phyloP scores from a whole-genome alignment of 495 filamentous ascomycete genomes.

The Penicillium crystallinum region DNA sequence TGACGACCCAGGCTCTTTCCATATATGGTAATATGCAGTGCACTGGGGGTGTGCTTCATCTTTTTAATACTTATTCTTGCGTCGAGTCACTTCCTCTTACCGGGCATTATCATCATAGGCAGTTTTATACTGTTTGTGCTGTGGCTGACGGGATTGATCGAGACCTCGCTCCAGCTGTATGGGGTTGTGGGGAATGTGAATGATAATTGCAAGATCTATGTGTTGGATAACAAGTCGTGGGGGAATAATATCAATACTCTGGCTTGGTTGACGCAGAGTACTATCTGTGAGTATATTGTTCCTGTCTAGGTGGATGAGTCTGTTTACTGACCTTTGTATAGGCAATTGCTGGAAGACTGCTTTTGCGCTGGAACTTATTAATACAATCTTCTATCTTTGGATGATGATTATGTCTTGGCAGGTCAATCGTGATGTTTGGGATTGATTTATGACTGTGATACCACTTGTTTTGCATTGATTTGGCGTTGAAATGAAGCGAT shows the following conservation, averaged over 20 bases:
- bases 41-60: conserved; percentile 70
- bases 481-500: conserved; percentile 9
- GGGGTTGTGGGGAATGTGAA: conserved; percentile 69
- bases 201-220: conserved; percentile 72
- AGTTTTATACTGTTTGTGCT: conserved; percentile 93
- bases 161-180: conserved; percentile 85
- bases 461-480: conserved; percentile 12
- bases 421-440: conserved; percentile 61
- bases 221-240: conserved; percentile 48
- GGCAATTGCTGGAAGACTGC: conserved; percentile 57
- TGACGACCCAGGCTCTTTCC: conserved; percentile 73
- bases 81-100: conserved; percentile 72
- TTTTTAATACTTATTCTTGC: conserved; percentile 67
- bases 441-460: conserved; percentile 15
- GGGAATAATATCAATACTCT: conserved; percentile 68
- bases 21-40: conserved; percentile 72
- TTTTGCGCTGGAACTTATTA: conserved; percentile 66
- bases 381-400: conserved; percentile 83
- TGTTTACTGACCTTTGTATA: conserved; percentile 7
- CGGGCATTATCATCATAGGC: conserved; percentile 81
- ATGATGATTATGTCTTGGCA: conserved; percentile 91
- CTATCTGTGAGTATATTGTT: conserved; percentile 61
- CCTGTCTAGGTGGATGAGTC: neutral
- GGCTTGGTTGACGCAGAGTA: conserved; percentile 82
- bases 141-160: conserved; percentile 88